Percentiles rank a stretch among this genome's conserved stretches.
Evolutionary conservation across 1,284 basidiomycete genomes (phyloP).

Genomic region (Sphaerobolus stellatus): DNA sequence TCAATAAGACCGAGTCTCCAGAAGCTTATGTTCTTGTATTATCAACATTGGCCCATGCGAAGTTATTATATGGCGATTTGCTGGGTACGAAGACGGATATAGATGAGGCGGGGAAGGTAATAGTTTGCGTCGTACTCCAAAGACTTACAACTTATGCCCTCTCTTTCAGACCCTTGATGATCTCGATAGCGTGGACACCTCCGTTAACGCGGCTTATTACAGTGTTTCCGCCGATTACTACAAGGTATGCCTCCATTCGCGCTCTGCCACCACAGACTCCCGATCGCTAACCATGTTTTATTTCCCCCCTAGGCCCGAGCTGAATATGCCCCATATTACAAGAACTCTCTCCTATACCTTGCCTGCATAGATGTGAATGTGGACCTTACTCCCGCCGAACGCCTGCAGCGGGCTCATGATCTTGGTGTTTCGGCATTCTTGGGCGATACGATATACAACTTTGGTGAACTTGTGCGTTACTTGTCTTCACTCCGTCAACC

Average conservation of each 20-base stretch:
- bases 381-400: slow-evolving; percentile 81
- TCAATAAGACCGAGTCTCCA: slow-evolving; percentile 66
- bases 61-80: slow-evolving; percentile 85
- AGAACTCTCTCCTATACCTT: slow-evolving; percentile 93
- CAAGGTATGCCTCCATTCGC: slow-evolving; percentile 58
- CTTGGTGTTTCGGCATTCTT: slow-evolving; percentile 90
- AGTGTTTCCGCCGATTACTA: slow-evolving; percentile 94
- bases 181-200: slow-evolving; percentile 84
- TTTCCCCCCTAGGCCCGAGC: slow-evolving; percentile 73
- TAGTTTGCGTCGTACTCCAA: background rate
- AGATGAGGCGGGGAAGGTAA: slow-evolving; percentile 79
- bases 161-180: slow-evolving; percentile 57
- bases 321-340: slow-evolving; percentile 96
- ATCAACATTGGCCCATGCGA: slow-evolving; percentile 87
- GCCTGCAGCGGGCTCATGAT: slow-evolving; percentile 86
- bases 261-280: slow-evolving; percentile 5
- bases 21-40: slow-evolving; percentile 87
- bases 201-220: slow-evolving; percentile 94
- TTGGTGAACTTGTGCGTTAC: slow-evolving; percentile 86
- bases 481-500: slow-evolving; percentile 12
- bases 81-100: slow-evolving; percentile 88
- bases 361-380: slow-evolving; percentile 85
- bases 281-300: slow-evolving; percentile 15
- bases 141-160: no score
- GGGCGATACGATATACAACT: slow-evolving; percentile 97